Base-by-base conservation (phyloP, 1,284 basidiomycete species). In the Cronartium quercuum region DNA sequence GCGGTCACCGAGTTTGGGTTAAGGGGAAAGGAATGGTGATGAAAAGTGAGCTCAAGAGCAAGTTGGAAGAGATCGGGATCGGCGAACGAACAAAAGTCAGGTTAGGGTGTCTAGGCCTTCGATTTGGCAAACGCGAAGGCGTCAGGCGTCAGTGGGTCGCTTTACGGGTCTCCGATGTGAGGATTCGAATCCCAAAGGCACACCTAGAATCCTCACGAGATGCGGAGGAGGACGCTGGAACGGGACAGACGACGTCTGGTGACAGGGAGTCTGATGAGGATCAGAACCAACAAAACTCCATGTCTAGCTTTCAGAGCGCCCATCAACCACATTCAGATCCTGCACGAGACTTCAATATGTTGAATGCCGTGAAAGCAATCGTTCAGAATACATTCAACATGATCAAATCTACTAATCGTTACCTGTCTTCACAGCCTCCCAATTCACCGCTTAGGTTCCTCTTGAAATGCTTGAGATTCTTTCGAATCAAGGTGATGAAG, bases 71-170 rank as follows among this genome's bases (percentile, higher is more conserved):
- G 34, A 21, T 44, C 15, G 63, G 40, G 24, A 35, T 60, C n/a
- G 65, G 65, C 12, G 24, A 62, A 67, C 42, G 40, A 15, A 44
- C 65, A 3, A 58, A 34, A 40, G 42, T 75, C 37, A 34, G 51
- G 15, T 29, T 75, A 40, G 65, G 58, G n/a, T 67, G 63, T 7
- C 47, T 67, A 15, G 64, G 37, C n/a, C 38, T 75, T n/a, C 37
- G 71, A 35, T 42, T 67, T 37, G 65, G 71, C 29, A 66, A 63
- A 40, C 58, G 40, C 44, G 71, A 75, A 67, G 65, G 71, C 21
- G 44, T 57, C 4, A 66, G 71, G 35, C 71, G 71, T 34, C 71
- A 75, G 55, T 75, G 71, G 71, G 66, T 75, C 35, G 71, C 71
- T 12, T 41, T 75, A 24, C 55, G 71, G 7, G 24, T 75, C 34